Evolutionary conservation across 169 alveolate species (phyloP).

Genomic region (Besnoitia besnoiti): DNA sequence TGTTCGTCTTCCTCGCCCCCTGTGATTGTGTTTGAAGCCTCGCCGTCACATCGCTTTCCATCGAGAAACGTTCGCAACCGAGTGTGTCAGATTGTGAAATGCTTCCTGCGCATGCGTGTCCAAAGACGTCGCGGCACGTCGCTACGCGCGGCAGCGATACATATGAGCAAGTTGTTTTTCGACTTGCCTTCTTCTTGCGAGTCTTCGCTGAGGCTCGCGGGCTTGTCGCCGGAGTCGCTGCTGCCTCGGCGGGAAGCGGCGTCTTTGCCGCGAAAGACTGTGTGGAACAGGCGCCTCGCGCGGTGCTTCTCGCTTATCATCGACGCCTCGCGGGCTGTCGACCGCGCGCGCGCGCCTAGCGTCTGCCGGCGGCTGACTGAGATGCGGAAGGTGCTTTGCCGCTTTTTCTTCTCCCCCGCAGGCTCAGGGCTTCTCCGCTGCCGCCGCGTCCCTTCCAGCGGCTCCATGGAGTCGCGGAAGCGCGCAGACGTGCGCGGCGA

Average conservation of each 20-base stretch:
- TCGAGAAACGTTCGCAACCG: too few species aligned
- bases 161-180: too few species aligned
- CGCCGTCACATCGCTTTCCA: too few species aligned
- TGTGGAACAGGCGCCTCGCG: not conserved
- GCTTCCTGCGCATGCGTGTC: too few species aligned
- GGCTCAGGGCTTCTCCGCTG: not conserved
- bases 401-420: not conserved
- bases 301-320: not conserved
- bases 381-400: not conserved
- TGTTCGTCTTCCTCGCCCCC: too few species aligned
- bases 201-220: not conserved
- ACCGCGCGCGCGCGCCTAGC: not conserved
- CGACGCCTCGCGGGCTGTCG: slow-evolving; percentile 1
- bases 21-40: too few species aligned
- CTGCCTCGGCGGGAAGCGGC: not conserved
- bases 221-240: not conserved
- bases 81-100: too few species aligned
- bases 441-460: not conserved
- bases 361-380: not conserved
- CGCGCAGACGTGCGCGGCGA: not conserved
- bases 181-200: not conserved
- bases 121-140: too few species aligned
- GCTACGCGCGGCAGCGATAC: too few species aligned
- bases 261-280: not conserved
- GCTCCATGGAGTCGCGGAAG: not conserved